phyloP scores from a whole-genome alignment of 208 protist genomes.

The Wallacemonas collosoma region DNA sequence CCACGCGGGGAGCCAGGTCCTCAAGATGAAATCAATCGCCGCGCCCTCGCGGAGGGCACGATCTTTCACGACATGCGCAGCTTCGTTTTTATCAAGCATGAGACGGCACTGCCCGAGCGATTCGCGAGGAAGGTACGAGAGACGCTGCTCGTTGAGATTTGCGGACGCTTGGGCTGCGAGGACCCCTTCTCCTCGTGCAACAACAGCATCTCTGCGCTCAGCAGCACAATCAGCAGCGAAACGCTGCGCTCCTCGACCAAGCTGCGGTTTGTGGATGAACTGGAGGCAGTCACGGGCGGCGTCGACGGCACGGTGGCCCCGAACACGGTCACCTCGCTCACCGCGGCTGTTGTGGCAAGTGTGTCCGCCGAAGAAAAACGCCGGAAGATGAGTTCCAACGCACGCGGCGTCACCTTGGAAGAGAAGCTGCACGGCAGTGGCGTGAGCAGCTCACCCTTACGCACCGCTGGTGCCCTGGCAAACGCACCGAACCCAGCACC shows the following conservation, averaged over 20 bases:
- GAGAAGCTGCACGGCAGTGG: conserved; percentile 11
- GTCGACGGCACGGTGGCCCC: conserved; percentile 49
- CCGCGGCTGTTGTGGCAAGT: conserved; percentile 41
- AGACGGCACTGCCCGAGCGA: conserved; percentile 36
- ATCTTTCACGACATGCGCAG: conserved; percentile 59
- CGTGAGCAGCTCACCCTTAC: background rate
- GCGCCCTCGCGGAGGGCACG: conserved; percentile 29
- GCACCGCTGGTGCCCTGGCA: background rate
- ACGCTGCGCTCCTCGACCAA: conserved; percentile 50
- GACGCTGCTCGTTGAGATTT: conserved; percentile 43
- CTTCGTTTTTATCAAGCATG: conserved; percentile 62
- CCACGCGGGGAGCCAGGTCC: conserved; percentile 10
- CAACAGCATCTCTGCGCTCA: conserved; percentile 60
- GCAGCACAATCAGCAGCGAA: conserved; percentile 55
- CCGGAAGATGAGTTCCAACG: conserved; percentile 1
- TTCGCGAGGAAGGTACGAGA: conserved; percentile 51
- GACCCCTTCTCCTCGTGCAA: conserved; percentile 34
- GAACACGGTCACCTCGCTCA: conserved; percentile 34
- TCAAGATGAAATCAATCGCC: conserved; percentile 8
- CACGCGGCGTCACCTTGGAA: conserved; percentile 3
- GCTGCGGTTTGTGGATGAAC: conserved; percentile 75
- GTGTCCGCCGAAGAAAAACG: conserved; percentile 41
- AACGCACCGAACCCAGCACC: background rate
- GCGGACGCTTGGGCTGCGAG: conserved; percentile 50
- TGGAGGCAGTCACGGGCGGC: conserved; percentile 59